Conservation (phyloP, 2,329 filamentous ascomycete species). For the Pseudogymnoascus sp. region DNA sequence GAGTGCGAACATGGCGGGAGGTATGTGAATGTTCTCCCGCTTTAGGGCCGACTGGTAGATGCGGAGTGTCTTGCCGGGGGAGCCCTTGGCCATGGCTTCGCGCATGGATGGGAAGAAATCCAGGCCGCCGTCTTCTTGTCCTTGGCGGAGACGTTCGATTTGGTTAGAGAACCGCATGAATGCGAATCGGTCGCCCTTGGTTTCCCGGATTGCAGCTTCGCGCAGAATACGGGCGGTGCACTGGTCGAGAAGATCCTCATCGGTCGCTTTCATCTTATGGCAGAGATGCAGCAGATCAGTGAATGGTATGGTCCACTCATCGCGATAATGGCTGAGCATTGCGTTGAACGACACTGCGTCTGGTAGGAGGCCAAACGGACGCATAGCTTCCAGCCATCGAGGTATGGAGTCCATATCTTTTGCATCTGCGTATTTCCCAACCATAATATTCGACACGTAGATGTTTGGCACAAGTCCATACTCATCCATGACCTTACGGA, state of each 20-base stretch:
- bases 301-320: slow-evolving; percentile 21
- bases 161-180: not conserved
- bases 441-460: slow-evolving; percentile 21
- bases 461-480: slow-evolving; percentile 19
- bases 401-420: slow-evolving; percentile 24
- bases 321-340: slow-evolving; percentile 23
- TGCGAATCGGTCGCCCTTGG: not conserved
- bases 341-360: slow-evolving; percentile 24
- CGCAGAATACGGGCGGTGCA: slow-evolving; percentile 20
- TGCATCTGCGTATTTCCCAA: slow-evolving; percentile 22
- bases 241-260: slow-evolving; percentile 12
- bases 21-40: slow-evolving; percentile 14
- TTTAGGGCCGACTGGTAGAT: slow-evolving; percentile 22
- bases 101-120: slow-evolving; percentile 17
- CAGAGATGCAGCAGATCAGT: slow-evolving; percentile 21
- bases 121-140: not conserved
- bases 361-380: slow-evolving; percentile 16
- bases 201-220: not conserved
- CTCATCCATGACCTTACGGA: slow-evolving; percentile 19
- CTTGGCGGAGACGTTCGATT: not conserved
- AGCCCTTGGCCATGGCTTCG: slow-evolving; percentile 16
- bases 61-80: slow-evolving; percentile 18
- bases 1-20: slow-evolving; percentile 15
- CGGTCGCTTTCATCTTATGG: slow-evolving; percentile 13
- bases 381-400: slow-evolving; percentile 24